Conservation (phyloP, 1,284 basidiomycete genomes). For the Cryptococcus sp. region DNA sequence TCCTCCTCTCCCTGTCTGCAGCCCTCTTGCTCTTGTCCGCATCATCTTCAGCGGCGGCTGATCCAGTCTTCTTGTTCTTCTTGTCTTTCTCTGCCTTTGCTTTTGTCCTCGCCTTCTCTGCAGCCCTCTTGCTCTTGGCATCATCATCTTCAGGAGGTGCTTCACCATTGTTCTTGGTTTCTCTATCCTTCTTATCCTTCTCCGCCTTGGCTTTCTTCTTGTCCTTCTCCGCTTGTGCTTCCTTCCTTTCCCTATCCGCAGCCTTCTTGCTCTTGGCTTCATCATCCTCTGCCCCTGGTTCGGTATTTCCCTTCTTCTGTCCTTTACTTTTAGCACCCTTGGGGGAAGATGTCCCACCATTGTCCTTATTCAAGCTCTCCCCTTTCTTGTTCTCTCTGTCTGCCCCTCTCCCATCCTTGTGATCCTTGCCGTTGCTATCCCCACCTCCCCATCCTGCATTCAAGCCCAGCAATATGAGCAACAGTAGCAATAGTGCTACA, state of each 20-base stretch:
- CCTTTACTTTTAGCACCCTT: conserved; percentile 1
- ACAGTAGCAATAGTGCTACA: conserved; percentile 22
- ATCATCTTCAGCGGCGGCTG: neutral
- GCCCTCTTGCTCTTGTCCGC: neutral
- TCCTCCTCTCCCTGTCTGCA: neutral
- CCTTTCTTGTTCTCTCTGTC: conserved; percentile 1
- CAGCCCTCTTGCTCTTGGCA: conserved; percentile 2
- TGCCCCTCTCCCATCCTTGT: neutral
- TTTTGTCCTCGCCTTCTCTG: conserved; percentile 2
- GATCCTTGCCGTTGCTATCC: conserved; percentile 1
- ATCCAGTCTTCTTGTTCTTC: neutral
- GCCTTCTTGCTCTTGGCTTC: neutral
- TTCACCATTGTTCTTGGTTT: neutral
- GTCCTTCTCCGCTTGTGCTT: neutral
- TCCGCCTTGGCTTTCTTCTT: no score
- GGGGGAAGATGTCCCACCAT: neutral
- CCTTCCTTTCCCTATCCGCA: neutral
- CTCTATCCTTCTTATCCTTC: neutral
- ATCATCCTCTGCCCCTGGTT: neutral
- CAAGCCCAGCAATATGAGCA: conserved; percentile 26
- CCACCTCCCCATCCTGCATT: conserved; percentile 21
- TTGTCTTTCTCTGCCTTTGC: neutral
- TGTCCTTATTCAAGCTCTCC: conserved; percentile 1
- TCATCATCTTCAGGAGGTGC: neutral
- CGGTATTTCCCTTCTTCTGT: neutral